A percentile compares a stretch with the other conserved stretches of the same genome.
phyloP scores from a whole-genome alignment of 257 asterid species.

The Solanum piurae region DNA sequence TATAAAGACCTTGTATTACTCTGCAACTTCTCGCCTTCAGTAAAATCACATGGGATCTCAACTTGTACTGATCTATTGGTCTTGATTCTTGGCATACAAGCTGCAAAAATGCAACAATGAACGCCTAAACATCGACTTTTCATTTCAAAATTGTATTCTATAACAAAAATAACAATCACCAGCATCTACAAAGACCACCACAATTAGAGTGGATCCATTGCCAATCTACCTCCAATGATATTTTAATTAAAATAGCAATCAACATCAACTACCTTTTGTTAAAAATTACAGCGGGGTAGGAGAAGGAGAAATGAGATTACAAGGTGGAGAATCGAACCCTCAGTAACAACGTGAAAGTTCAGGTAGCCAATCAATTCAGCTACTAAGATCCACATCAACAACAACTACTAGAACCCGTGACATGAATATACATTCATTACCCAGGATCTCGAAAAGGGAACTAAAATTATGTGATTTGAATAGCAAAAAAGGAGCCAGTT shows the following conservation, averaged over 20 bases:
- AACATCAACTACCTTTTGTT: not conserved
- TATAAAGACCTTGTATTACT: conserved; percentile 5
- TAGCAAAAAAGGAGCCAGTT: not conserved
- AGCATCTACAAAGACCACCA: not conserved
- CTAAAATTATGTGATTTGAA: not conserved
- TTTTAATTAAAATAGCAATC: not conserved
- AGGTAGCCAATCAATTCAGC: not conserved
- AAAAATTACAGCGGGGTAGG: not conserved
- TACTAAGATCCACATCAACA: not conserved
- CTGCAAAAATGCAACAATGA: conserved; percentile 26
- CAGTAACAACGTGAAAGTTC: not conserved
- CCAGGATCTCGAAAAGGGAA: not conserved
- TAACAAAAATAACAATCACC: not conserved
- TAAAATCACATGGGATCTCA: conserved; percentile 55
- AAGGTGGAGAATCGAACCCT: not conserved
- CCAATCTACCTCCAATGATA: not conserved
- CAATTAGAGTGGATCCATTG: not conserved
- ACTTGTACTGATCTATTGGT: conserved; percentile 41
- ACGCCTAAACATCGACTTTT: not conserved
- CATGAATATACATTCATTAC: not conserved
- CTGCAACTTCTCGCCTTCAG: conserved; percentile 31
- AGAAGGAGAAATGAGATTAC: not conserved
- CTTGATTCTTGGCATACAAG: conserved; percentile 73
- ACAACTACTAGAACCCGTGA: not conserved
- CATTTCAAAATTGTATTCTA: not conserved